These are phyloP conservation scores for Aurinia saxatilis DNA, from an alignment of 345 rosid genomes.

Conservation along the genomic window DNA sequence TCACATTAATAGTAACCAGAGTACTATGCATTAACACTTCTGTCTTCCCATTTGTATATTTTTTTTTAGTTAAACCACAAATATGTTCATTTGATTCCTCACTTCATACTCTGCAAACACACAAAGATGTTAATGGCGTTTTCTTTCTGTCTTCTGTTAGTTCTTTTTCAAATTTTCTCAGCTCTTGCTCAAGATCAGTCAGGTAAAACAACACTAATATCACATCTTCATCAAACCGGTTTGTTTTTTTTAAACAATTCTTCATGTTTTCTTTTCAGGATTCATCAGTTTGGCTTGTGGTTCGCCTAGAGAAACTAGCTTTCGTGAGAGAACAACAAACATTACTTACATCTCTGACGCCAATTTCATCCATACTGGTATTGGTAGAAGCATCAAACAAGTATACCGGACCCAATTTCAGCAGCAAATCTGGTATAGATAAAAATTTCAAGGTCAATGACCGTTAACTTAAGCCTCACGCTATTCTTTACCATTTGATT, in stretches of 20 bases:
- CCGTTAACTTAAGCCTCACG: slow-evolving; percentile 2
- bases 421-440: no score
- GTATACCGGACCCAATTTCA: no score
- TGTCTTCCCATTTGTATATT: no score
- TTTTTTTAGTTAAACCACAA: neutral
- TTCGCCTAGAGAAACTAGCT: slow-evolving; percentile 11
- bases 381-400: neutral
- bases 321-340: slow-evolving; percentile 22
- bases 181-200: slow-evolving; percentile 33
- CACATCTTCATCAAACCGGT: neutral
- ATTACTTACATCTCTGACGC: slow-evolving; percentile 33
- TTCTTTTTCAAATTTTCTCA: slow-evolving; percentile 7
- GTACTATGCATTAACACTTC: slow-evolving; percentile 14
- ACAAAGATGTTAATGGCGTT: slow-evolving; percentile 11
- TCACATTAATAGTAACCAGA: slow-evolving; percentile 14
- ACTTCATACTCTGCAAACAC: neutral
- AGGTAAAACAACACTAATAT: slow-evolving; percentile 9
- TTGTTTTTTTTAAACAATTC: neutral
- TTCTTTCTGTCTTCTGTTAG: slow-evolving; percentile 18
- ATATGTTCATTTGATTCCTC: slow-evolving; percentile 14
- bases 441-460: neutral
- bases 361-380: slow-evolving; percentile 31
- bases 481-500: neutral
- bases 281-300: slow-evolving; percentile 52
- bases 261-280: slow-evolving; percentile 10